Conservation (phyloP, 495 filamentous ascomycete species). For the Penicillium simplicissimum region DNA sequence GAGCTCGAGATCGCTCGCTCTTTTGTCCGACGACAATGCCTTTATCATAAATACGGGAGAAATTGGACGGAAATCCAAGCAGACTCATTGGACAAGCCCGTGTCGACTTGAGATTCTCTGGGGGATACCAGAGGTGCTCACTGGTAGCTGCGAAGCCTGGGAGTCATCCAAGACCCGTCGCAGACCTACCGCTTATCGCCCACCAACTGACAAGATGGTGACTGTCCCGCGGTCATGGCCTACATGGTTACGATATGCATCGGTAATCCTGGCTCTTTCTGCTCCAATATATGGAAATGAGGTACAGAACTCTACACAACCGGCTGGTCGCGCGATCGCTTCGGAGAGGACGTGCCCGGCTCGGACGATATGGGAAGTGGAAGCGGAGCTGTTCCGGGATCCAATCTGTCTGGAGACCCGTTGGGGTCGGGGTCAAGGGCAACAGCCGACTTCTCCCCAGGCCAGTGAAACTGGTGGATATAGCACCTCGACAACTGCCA, state of each 20-base stretch:
- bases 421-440: slow-evolving; percentile 12
- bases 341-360: slow-evolving; percentile 17
- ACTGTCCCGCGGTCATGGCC: slow-evolving; percentile 17
- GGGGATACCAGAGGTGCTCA: not conserved
- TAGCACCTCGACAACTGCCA: not conserved
- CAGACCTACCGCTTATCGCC: not conserved
- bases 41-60: not conserved
- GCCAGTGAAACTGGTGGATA: slow-evolving; percentile 11
- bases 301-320: slow-evolving; percentile 12
- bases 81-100: not conserved
- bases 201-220: slow-evolving; percentile 18
- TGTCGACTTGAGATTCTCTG: not conserved
- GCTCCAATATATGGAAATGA: slow-evolving; percentile 8
- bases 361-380: slow-evolving; percentile 18
- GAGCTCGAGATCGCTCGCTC: not conserved
- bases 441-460: slow-evolving; percentile 1
- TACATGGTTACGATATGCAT: slow-evolving; percentile 8
- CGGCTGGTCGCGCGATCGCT: not conserved
- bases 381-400: slow-evolving; percentile 22
- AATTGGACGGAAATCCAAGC: not conserved
- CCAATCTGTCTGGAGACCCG: slow-evolving; percentile 22
- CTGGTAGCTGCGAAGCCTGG: slow-evolving; percentile 7
- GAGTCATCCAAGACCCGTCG: slow-evolving; percentile 7
- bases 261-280: slow-evolving; percentile 13
- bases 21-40: not conserved